Evolutionary conservation across 2,329 filamentous ascomycete genomes (phyloP).

Genomic region (Tolypocladium endophyticum): DNA sequence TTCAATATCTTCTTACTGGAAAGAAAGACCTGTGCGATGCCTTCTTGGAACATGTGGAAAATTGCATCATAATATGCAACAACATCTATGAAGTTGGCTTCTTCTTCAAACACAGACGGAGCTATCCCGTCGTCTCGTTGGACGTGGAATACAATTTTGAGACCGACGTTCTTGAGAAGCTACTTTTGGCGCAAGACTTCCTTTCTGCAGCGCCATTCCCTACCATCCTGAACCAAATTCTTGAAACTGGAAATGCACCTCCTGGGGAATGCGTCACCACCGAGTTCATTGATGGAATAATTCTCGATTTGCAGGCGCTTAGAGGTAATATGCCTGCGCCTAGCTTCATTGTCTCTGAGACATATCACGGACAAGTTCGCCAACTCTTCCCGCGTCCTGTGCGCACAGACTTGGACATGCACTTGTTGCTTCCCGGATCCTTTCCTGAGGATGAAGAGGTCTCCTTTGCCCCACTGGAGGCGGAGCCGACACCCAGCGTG

Average conservation of each 20-base stretch:
- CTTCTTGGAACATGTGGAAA: conserved; percentile 9
- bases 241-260: conserved; percentile 4
- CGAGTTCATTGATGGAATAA: conserved; percentile 14
- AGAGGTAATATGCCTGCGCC: conserved; percentile 14
- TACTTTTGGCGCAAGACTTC: conserved; percentile 13
- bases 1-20: conserved; percentile 5
- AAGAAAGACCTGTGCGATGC: conserved; percentile 11
- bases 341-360: conserved; percentile 15
- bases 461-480: conserved; percentile 4
- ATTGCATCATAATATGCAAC: conserved; percentile 10
- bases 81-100: conserved; percentile 15
- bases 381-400: conserved; percentile 9
- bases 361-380: conserved; percentile 13
- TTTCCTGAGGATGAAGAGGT: conserved; percentile 13
- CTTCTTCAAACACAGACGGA: conserved; percentile 15
- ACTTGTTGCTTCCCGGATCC: conserved; percentile 13
- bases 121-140: conserved; percentile 12
- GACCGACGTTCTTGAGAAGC: conserved; percentile 4
- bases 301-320: conserved; percentile 19
- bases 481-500: background rate
- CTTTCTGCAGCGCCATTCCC: conserved; percentile 15
- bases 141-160: conserved; percentile 11
- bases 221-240: conserved; percentile 13
- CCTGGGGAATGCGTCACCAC: conserved; percentile 8
- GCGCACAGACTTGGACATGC: conserved; percentile 8